phyloP scores from a whole-genome alignment of 257 asterid genomes.

The Penstemon davidsonii region DNA sequence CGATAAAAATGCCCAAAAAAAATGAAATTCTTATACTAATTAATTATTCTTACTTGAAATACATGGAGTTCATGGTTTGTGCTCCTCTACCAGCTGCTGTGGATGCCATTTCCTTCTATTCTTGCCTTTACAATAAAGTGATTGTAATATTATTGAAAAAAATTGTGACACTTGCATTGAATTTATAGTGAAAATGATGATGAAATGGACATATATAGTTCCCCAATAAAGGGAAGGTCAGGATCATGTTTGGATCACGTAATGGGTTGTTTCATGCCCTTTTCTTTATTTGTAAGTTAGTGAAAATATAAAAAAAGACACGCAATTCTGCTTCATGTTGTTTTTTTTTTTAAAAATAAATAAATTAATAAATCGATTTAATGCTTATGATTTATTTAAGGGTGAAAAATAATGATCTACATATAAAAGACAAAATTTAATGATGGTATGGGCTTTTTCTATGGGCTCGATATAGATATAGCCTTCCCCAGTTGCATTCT shows the following conservation, averaged over 20 bases:
- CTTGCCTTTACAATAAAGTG: not conserved
- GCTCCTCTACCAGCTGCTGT: slow-evolving; percentile 71
- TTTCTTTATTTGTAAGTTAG: slow-evolving; percentile 19
- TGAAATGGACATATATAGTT: slow-evolving; percentile 33
- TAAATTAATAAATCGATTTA: too few species aligned
- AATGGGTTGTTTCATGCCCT: slow-evolving; percentile 17
- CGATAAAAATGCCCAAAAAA: not conserved
- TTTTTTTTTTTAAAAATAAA: not conserved
- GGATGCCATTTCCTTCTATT: slow-evolving; percentile 53
- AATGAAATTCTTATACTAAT: not conserved
- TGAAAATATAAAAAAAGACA: slow-evolving; percentile 13
- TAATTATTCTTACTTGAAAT: slow-evolving; percentile 60
- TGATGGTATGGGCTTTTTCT: slow-evolving; percentile 36
- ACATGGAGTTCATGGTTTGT: slow-evolving; percentile 53
- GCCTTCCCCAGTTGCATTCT: slow-evolving; percentile 34
- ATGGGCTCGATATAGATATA: slow-evolving; percentile 27
- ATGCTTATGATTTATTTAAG: too few species aligned
- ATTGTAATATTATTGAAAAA: slow-evolving; percentile 14
- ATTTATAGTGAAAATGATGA: slow-evolving; percentile 29
- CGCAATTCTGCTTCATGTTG: slow-evolving; percentile 32
- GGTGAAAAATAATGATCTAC: too few species aligned
- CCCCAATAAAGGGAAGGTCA: slow-evolving; percentile 41
- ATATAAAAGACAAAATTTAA: slow-evolving; percentile 15
- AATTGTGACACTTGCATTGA: slow-evolving; percentile 4
- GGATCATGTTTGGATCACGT: slow-evolving; percentile 11